Conservation (phyloP, 2,329 filamentous ascomycete species). For the Kalaharituber pfeilii region DNA sequence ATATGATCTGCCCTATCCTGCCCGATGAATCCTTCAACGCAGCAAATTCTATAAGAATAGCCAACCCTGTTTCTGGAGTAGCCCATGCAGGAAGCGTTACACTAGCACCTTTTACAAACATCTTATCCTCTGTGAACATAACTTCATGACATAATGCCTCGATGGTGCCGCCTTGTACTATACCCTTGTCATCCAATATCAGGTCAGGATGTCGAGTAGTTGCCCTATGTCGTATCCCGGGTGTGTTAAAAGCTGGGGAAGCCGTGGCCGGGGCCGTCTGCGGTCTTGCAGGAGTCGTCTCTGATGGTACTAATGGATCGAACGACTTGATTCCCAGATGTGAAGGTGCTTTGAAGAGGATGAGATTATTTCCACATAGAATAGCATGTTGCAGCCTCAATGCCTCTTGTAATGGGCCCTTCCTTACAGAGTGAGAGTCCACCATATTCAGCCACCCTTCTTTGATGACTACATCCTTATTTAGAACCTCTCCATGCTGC, state of each 20-base stretch:
- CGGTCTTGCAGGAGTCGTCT: conserved; percentile 13
- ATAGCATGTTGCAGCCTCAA: conserved; percentile 23
- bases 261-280: conserved; percentile 22
- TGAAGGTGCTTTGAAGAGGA: conserved; percentile 22
- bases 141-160: conserved; percentile 24
- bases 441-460: conserved; percentile 23
- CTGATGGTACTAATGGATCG: conserved; percentile 17
- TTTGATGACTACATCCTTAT: conserved; percentile 13
- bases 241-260: conserved; percentile 15
- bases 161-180: conserved; percentile 19
- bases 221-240: conserved; percentile 21
- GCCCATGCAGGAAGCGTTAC: conserved; percentile 22
- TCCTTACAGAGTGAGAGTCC: conserved; percentile 22
- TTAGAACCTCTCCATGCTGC: conserved; percentile 13
- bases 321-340: conserved; percentile 22
- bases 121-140: conserved; percentile 19
- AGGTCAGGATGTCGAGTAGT: conserved; percentile 22
- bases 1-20: conserved; percentile 17
- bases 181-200: conserved; percentile 18
- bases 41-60: conserved; percentile 21
- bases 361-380: conserved; percentile 19
- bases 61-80: conserved; percentile 21
- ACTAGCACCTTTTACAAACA: conserved; percentile 19
- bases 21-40: conserved; percentile 16
- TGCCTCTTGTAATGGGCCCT: conserved; percentile 19